Conservation (phyloP, 2,329 filamentous ascomycete genomes). For the Plectosphaerella cucumerina region DNA sequence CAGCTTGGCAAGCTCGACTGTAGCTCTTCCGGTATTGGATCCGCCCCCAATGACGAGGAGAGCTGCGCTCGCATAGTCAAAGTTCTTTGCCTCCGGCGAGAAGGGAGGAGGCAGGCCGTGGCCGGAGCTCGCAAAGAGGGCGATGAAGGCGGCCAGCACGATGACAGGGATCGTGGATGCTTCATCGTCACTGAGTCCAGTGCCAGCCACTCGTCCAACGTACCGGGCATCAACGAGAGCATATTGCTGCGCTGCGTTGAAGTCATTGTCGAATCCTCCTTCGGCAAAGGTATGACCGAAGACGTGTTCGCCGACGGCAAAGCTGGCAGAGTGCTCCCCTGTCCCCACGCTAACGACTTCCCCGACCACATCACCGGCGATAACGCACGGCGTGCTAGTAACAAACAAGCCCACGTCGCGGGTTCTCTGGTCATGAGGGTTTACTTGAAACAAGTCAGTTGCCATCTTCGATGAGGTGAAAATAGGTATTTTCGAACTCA, state of each 20-base stretch:
- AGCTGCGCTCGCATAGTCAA: background rate
- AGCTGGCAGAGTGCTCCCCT: background rate
- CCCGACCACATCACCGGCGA: conserved; percentile 4
- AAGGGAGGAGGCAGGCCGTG: conserved; percentile 1
- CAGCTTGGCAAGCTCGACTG: conserved; percentile 1
- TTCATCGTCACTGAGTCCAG: conserved; percentile 1
- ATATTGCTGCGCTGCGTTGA: conserved; percentile 3
- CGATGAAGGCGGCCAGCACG: conserved; percentile 5
- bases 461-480: background rate
- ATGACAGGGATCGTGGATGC: conserved; percentile 3
- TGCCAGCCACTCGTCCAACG: background rate
- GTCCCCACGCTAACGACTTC: background rate
- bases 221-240: conserved; percentile 2
- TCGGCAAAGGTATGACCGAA: conserved; percentile 1
- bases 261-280: conserved; percentile 1
- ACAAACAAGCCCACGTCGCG: conserved; percentile 3
- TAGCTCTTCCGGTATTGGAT: conserved; percentile 2
- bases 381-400: background rate
- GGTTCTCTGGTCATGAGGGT: conserved; percentile 3
- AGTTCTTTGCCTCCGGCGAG: background rate
- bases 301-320: conserved; percentile 1
- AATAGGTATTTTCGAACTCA: background rate
- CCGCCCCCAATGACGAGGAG: conserved; percentile 3
- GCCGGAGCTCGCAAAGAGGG: conserved; percentile 2
- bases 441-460: background rate